Base-by-base conservation (phyloP, 83 land plant species). In the Thuja plicata region DNA sequence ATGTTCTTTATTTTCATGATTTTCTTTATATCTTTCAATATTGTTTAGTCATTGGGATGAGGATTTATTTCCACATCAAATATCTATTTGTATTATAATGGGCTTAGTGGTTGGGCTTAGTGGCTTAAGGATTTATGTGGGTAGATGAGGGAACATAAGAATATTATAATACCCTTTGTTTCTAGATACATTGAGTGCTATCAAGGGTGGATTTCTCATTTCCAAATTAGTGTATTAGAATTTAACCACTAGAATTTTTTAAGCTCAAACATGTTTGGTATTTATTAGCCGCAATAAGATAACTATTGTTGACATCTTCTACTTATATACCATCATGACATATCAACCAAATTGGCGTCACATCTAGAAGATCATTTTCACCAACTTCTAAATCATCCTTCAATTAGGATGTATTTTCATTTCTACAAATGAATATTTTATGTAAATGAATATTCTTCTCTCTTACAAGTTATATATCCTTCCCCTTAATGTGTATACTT, bases 41-140 rank as follows among this genome's bases (percentile, higher is more conserved):
- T 95, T 5, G 89, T 93, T 27, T 88, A 93, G 70, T 91, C 96
- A 13, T 85, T 96, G 38, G 95, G 95, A 54, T 90, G 90, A 87
- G 95, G 96, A 2, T 95, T 95, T 79, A 96, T 94, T 90, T 96
- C 94, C 71, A 96, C 93, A 34, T 90, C 84, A 52, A 96, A 96
- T 90, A 94, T 93, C 19, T 91, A 96, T 90, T 88, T 96, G 77
- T 89, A 93, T 87, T 94, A 94, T 80, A 96, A 96, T 87, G 96
- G 97, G 50, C 79, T 78, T 35, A 52, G 89, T 0, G 96, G 95
- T 8, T 89, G 96, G 97, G 50, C 79, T 78, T 35, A 52, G 89
- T 0, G 96, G 95, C 13, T 89, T 92, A 3, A 90, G 93, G 32
- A 34, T 96, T n/a, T 92, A 95, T 13, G 93, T 94, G 87, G 87